These are phyloP conservation scores for Cardiospermum halicacabum DNA, from an alignment of 345 rosid genomes.

Conservation along the genomic window DNA sequence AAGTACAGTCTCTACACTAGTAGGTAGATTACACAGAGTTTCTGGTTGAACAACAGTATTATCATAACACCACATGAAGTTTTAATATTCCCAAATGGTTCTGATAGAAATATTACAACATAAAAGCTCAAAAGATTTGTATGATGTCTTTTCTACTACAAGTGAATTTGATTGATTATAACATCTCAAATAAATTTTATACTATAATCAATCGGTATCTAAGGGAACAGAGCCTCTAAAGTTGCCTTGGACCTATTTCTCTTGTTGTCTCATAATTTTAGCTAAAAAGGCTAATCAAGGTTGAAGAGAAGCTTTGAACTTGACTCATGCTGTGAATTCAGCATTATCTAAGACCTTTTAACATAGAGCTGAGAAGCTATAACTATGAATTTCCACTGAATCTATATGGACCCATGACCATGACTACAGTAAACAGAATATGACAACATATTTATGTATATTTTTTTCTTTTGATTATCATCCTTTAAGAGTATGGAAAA, in stretches of 20 bases:
- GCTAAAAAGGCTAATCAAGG: slow-evolving; percentile 4
- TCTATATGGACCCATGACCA: no score
- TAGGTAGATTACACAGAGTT: not conserved
- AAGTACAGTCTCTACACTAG: not conserved
- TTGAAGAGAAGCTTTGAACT: not conserved
- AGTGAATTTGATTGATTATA: not conserved
- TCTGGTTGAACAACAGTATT: not conserved
- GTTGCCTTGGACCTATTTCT: not conserved
- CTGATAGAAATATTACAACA: not conserved
- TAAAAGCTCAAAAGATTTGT: not conserved
- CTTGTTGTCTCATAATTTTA: not conserved
- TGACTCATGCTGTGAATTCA: slow-evolving; percentile 5
- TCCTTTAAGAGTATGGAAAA: slow-evolving; percentile 10
- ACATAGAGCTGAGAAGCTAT: slow-evolving; percentile 1
- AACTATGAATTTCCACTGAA: not conserved
- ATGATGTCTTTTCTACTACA: not conserved
- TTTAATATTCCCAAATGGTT: slow-evolving; percentile 1
- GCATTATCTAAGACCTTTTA: not conserved
- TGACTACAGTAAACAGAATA: no score
- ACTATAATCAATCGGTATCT: not conserved
- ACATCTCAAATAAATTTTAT: not conserved
- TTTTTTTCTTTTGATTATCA: slow-evolving; percentile 14
- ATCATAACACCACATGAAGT: not conserved
- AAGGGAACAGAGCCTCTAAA: slow-evolving; percentile 3
- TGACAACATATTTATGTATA: not conserved